Evolutionary conservation across 2,329 filamentous ascomycete genomes (phyloP).

Genomic region (Pyrenochaeta sp.): DNA sequence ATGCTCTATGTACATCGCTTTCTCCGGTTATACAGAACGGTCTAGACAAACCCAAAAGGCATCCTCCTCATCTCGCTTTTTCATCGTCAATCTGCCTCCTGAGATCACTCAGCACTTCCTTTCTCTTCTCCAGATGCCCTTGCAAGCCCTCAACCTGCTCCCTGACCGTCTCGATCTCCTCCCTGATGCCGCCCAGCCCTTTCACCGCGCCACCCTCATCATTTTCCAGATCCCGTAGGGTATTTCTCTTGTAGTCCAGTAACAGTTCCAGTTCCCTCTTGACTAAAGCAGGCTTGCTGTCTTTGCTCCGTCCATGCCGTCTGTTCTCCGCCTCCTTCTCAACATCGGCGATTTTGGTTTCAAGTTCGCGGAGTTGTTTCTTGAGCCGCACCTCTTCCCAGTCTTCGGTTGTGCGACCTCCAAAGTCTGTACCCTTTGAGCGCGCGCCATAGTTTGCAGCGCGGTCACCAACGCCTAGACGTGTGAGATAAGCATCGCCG

Average conservation of each 20-base stretch:
- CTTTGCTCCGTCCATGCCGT: slow-evolving; percentile 64
- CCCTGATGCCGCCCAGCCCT: slow-evolving; percentile 77
- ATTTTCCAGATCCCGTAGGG: slow-evolving; percentile 77
- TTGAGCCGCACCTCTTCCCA: slow-evolving; percentile 97
- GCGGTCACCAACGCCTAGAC: slow-evolving; percentile 79
- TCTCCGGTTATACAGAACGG: too few relatives aligned
- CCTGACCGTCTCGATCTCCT: slow-evolving; percentile 88
- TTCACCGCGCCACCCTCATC: slow-evolving; percentile 70
- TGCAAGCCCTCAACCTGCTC: slow-evolving; percentile 95
- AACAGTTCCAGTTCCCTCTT: slow-evolving; percentile 94
- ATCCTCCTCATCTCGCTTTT: slow-evolving; percentile 62
- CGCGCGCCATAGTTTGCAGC: slow-evolving; percentile 71
- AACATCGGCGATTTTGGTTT: slow-evolving; percentile 84
- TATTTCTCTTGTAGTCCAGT: slow-evolving; percentile 90
- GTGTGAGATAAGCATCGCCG: slow-evolving; percentile 93
- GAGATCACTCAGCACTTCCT: slow-evolving; percentile 78
- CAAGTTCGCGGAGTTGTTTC: slow-evolving; percentile 88
- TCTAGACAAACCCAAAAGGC: too few relatives aligned
- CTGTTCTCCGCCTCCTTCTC: slow-evolving; percentile 74
- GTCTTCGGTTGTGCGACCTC: slow-evolving; percentile 82
- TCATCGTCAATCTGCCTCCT: slow-evolving; percentile 86
- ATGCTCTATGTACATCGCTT: too few relatives aligned
- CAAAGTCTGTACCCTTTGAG: slow-evolving; percentile 89
- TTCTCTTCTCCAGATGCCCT: slow-evolving; percentile 77
- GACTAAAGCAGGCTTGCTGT: slow-evolving; percentile 86